Evolutionary conservation across 2,329 filamentous ascomycete genomes (phyloP).

Genomic region (Ophiostoma piceae): DNA sequence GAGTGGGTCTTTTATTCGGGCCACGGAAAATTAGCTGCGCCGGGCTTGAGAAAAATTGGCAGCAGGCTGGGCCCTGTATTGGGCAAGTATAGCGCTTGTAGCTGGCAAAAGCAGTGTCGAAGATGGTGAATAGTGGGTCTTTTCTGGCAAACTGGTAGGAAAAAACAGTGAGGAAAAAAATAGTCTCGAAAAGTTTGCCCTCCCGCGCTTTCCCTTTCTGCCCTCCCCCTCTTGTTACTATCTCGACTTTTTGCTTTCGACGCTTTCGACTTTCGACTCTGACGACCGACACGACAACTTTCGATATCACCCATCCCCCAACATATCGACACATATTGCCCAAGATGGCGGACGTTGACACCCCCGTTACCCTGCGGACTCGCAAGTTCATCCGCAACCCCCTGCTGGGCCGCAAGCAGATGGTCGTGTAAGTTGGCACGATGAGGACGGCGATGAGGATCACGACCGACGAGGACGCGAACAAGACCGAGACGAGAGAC

Average conservation of each 20-base stretch:
- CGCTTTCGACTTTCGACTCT: neutral
- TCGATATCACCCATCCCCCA: constrained; percentile 20
- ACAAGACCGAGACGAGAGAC: neutral
- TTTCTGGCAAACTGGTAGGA: neutral
- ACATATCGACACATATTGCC: constrained; percentile 27
- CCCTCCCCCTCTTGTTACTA: neutral
- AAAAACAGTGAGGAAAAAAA: constrained; percentile 20
- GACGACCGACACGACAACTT: constrained; percentile 17
- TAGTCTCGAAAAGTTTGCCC: constrained; percentile 22
- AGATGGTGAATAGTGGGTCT: neutral
- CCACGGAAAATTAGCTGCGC: constrained; percentile 3
- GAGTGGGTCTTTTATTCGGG: neutral
- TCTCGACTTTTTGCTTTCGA: neutral
- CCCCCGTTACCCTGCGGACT: constrained; percentile 81
- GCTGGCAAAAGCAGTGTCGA: neutral
- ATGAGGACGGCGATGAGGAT: neutral
- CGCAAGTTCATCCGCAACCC: constrained; percentile 99
- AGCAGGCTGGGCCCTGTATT: constrained; percentile 9
- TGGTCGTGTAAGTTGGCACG: constrained; percentile 82
- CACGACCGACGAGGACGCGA: neutral
- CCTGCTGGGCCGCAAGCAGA: constrained; percentile 97
- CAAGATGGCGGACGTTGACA: constrained; percentile 82
- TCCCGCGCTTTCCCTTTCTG: constrained; percentile 6
- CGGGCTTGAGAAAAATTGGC: neutral
- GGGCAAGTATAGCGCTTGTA: neutral